phyloP scores from a whole-genome alignment of 352 stramenopile species.

The Pythium aquatile region DNA sequence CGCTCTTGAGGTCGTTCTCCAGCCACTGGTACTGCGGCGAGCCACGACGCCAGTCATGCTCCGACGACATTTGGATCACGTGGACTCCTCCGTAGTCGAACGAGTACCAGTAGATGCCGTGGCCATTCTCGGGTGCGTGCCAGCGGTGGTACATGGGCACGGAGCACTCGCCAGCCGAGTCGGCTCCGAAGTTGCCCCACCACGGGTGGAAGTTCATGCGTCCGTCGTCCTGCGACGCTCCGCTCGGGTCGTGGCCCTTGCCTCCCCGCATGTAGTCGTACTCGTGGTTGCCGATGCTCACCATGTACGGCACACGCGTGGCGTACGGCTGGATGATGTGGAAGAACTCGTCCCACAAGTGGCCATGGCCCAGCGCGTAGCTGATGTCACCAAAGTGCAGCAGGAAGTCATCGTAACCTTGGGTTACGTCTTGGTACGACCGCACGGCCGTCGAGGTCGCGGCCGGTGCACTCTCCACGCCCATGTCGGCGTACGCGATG shows the following conservation, averaged over 20 bases:
- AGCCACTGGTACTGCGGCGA: slow-evolving; percentile 91
- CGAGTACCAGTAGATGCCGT: slow-evolving; percentile 89
- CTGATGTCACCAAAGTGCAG: slow-evolving; percentile 42
- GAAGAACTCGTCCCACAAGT: slow-evolving; percentile 79
- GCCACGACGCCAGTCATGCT: slow-evolving; percentile 87
- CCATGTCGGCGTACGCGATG: slow-evolving; percentile 84
- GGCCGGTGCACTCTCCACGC: slow-evolving; percentile 40
- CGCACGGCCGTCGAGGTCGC: slow-evolving; percentile 31
- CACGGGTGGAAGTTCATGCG: slow-evolving; percentile 66
- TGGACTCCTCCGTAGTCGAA: slow-evolving; percentile 89
- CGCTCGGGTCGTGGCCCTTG: slow-evolving; percentile 50
- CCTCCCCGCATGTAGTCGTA: slow-evolving; percentile 70
- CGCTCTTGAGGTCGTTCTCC: slow-evolving; percentile 70
- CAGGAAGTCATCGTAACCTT: slow-evolving; percentile 35
- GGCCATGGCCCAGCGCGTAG: slow-evolving; percentile 42
- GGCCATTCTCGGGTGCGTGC: slow-evolving; percentile 57
- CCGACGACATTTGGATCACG: slow-evolving; percentile 90
- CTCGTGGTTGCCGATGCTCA: slow-evolving; percentile 80
- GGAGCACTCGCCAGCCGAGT: slow-evolving; percentile 73
- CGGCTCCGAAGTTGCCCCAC: slow-evolving; percentile 70
- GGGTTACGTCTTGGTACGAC: slow-evolving; percentile 27
- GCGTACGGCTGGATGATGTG: slow-evolving; percentile 67
- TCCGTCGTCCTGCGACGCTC: slow-evolving; percentile 40
- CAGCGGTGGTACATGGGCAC: slow-evolving; percentile 79
- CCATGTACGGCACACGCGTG: slow-evolving; percentile 73